These are phyloP conservation scores for Smallanthus sonchifolius DNA, from an alignment of 129 eudicot species.

Conservation along the genomic window DNA sequence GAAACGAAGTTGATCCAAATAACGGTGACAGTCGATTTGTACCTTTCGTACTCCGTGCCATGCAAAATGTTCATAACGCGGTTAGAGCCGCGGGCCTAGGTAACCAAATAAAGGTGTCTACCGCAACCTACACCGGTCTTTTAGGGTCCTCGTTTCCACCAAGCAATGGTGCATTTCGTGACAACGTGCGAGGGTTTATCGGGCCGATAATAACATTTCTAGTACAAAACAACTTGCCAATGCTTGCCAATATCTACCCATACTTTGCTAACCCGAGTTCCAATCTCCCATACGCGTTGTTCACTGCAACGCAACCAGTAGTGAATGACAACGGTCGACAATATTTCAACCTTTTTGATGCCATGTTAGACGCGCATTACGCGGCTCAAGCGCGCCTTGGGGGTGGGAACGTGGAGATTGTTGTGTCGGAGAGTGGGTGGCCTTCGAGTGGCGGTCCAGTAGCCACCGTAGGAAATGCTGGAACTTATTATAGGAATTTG, in stretches of 20 bases:
- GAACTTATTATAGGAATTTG: conserved; percentile 17
- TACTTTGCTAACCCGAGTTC: not conserved
- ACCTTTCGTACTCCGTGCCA: conserved; percentile 26
- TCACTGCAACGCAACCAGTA: conserved; percentile 15
- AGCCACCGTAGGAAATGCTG: conserved; percentile 13
- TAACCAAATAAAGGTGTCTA: conserved; percentile 19
- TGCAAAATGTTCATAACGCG: conserved; percentile 33
- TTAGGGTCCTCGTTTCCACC: not conserved
- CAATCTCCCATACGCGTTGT: conserved; percentile 1
- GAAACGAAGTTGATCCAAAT: conserved; percentile 48
- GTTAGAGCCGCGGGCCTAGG: conserved; percentile 17
- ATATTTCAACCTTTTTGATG: conserved; percentile 25
- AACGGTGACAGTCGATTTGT: conserved; percentile 1
- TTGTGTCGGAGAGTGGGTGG: conserved; percentile 38
- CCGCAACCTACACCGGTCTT: conserved; percentile 23
- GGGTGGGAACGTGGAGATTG: conserved; percentile 20
- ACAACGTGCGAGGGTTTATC: conserved; percentile 15
- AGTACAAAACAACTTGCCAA: conserved; percentile 15
- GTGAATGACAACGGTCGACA: conserved; percentile 9
- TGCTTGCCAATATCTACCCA: conserved; percentile 22
- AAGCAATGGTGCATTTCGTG: not conserved
- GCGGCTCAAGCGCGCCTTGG: conserved; percentile 30
- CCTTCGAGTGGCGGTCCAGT: conserved; percentile 13
- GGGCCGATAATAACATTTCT: conserved; percentile 12
- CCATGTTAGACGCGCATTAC: conserved; percentile 34